Base-by-base conservation (phyloP, 345 rosid species). In the Hibiscus trionum region DNA sequence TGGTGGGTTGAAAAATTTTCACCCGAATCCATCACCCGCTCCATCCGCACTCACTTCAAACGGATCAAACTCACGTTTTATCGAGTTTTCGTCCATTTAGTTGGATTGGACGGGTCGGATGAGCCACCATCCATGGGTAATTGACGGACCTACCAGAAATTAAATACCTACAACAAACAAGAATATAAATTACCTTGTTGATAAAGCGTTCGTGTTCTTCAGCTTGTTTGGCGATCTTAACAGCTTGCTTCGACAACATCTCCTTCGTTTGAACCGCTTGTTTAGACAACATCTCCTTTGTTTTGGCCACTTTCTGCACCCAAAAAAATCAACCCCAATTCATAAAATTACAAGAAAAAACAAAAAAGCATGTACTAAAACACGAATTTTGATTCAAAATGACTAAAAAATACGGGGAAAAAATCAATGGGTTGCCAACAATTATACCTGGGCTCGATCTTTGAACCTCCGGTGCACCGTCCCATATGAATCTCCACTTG, bases 221-320 rank as follows among this genome's bases (percentile, higher is more conserved):
- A 8, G 93, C 98, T 83, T 87, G 96, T 79, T 90, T 92, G 26
- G 96, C 97, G 76, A 94, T 90, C 93, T 87, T 94, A 73, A 82
- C 86, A 2, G 97, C 98, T 64, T 94, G 97, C 76, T 94, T 90
- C 46, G 98, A 90, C 60, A 94, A 69, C 58, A 90, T 88, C 88
- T 90, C 83, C 52, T 90, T 89, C 4, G 96, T 93, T 55, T 90
- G 88, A 35, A 80, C 86, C n/a, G 93, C 93, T 80, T 83, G 91
- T 77, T 91, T 88, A 39, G 97, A 88, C 65, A 91, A 72, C 9
- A 89, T 80, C 83, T 91, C 98, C 87, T 86, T 88, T 31, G 95
- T 90, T 57, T 86, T 84, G 58, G 75, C 91, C 80, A 90, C 97
- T 86, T 83, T 86, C 96, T 81, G 60, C 24, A 56, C 46, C 46